These are phyloP conservation scores for Emergomyces pasteurianus DNA, from an alignment of 2,329 filamentous ascomycete genomes.

Conservation along the genomic window DNA sequence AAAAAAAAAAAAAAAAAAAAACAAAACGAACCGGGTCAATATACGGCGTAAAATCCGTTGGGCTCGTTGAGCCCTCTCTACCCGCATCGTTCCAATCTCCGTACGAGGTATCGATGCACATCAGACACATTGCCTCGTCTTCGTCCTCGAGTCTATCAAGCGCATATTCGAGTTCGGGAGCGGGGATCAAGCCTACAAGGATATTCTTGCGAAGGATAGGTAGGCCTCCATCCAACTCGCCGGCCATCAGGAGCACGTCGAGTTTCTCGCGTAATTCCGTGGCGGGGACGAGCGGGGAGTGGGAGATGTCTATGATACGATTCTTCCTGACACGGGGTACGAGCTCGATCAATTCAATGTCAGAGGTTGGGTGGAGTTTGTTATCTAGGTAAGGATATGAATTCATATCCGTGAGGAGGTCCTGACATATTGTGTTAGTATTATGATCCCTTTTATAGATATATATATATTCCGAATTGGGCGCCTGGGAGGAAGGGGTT, in stretches of 20 bases:
- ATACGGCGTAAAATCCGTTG: slow-evolving; percentile 76
- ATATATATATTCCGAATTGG: too few species aligned
- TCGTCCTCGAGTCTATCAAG: slow-evolving; percentile 75
- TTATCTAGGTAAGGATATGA: slow-evolving; percentile 96
- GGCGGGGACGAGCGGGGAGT: slow-evolving; percentile 68
- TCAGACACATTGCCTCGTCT: slow-evolving; percentile 59
- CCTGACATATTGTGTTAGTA: slow-evolving; percentile 41
- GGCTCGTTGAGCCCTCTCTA: slow-evolving; percentile 45
- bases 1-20: background rate
- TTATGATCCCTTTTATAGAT: background rate
- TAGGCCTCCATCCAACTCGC: slow-evolving; percentile 84
- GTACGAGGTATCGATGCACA: slow-evolving; percentile 54
- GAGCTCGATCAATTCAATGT: slow-evolving; percentile 76
- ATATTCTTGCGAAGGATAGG: slow-evolving; percentile 70
- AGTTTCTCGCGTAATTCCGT: slow-evolving; percentile 67
- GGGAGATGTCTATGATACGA: slow-evolving; percentile 77
- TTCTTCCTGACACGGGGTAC: slow-evolving; percentile 62
- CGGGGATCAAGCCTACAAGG: slow-evolving; percentile 82
- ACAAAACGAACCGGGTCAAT: slow-evolving; percentile 64
- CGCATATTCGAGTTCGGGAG: slow-evolving; percentile 85
- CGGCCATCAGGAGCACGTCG: slow-evolving; percentile 66
- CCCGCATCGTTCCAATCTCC: slow-evolving; percentile 40
- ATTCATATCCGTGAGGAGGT: slow-evolving; percentile 92
- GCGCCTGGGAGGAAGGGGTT: too few species aligned
- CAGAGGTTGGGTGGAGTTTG: slow-evolving; percentile 85